A percentile compares a stretch with the other conserved stretches of the same genome.
These are phyloP conservation scores for Vishniacozyma victoriae DNA, from an alignment of 768 basidiomycete species.

Conservation along the genomic window DNA sequence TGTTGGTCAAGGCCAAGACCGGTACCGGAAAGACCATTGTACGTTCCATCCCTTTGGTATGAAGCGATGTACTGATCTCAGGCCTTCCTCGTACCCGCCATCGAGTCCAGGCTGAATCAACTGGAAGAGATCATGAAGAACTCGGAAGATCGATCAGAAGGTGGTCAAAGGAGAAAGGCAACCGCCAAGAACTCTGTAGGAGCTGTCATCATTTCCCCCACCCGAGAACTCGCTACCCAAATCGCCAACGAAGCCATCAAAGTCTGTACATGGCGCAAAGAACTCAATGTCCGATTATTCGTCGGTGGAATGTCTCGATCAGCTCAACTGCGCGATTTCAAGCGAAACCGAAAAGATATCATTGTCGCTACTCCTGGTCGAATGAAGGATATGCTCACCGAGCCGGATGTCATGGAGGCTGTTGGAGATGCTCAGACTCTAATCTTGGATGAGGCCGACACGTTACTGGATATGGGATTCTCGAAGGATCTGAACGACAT, in stretches of 20 bases:
- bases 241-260: slow-evolving; percentile 76
- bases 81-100: slow-evolving; percentile 78
- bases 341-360: slow-evolving; percentile 62
- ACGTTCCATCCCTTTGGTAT: slow-evolving; percentile 6
- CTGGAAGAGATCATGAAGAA: slow-evolving; percentile 53
- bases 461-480: slow-evolving; percentile 87
- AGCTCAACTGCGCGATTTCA: slow-evolving; percentile 65
- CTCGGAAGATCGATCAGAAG: slow-evolving; percentile 36
- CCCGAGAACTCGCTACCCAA: slow-evolving; percentile 81
- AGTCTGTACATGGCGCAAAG: slow-evolving; percentile 58
- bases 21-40: slow-evolving; percentile 80
- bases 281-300: slow-evolving; percentile 66
- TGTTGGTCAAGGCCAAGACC: slow-evolving; percentile 80
- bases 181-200: slow-evolving; percentile 56
- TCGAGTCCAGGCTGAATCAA: slow-evolving; percentile 65
- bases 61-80: slow-evolving; percentile 2
- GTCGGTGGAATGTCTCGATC: slow-evolving; percentile 69
- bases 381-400: slow-evolving; percentile 65
- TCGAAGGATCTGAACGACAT: slow-evolving; percentile 76
- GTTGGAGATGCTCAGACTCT: slow-evolving; percentile 61
- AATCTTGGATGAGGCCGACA: slow-evolving; percentile 88
- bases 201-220: slow-evolving; percentile 76
- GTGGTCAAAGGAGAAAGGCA: slow-evolving; percentile 13
- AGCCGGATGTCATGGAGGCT: slow-evolving; percentile 55
- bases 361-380: slow-evolving; percentile 89